A percentile compares a stretch with the other conserved stretches of the same genome.
These are phyloP conservation scores for Hydrangea macrophylla DNA, from an alignment of 148 eudicot genomes.

Conservation along the genomic window DNA sequence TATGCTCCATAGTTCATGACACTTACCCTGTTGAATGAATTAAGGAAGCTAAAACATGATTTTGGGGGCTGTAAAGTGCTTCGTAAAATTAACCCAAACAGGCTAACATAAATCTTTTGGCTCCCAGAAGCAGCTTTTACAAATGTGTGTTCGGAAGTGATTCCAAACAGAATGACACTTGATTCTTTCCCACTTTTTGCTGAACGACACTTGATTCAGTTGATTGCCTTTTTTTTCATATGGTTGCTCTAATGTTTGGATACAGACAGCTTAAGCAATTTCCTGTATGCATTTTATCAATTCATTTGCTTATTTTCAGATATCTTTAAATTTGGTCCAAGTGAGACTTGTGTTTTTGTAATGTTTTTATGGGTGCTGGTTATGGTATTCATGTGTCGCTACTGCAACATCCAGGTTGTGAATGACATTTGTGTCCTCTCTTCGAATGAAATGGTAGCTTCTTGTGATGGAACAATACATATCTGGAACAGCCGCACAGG, in stretches of 20 bases:
- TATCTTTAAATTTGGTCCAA: not conserved
- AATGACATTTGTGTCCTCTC: conserved; percentile 76
- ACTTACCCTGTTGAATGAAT: not conserved
- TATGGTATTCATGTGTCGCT: not conserved
- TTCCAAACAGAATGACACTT: no score
- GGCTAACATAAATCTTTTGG: not conserved
- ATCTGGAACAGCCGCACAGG: conserved; percentile 92
- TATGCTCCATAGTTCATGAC: not conserved
- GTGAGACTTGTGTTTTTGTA: not conserved
- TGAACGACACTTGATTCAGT: no score
- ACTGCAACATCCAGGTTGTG: conserved; percentile 60
- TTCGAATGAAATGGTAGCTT: conserved; percentile 73
- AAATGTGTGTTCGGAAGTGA: no score
- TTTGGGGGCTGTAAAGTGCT: no score
- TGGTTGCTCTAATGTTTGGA: no score
- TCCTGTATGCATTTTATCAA: not conserved
- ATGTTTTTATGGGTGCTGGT: not conserved
- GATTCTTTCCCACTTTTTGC: no score
- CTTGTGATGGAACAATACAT: conserved; percentile 97
- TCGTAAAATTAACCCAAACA: no score
- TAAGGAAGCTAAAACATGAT: not conserved
- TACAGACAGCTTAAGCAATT: no score
- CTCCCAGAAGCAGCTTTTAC: no score
- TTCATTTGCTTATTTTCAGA: not conserved
- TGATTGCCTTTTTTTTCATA: no score